Conservation (phyloP, 768 basidiomycete genomes). For the Suillus occidentalis region DNA sequence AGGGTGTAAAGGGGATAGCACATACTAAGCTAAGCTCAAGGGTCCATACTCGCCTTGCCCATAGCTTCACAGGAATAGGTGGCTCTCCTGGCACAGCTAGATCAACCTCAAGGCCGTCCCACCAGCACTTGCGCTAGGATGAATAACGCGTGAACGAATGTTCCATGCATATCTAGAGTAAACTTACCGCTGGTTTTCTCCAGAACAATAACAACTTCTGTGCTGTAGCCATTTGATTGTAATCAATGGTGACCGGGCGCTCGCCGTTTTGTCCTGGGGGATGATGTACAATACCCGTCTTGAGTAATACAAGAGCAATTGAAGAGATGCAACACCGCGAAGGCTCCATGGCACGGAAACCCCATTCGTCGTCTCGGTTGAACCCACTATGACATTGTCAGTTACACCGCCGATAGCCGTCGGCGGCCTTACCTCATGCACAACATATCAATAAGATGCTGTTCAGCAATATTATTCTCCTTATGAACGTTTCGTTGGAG, state of each 20-base stretch:
- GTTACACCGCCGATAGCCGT: slow-evolving; percentile 8
- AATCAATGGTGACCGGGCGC: slow-evolving; percentile 79
- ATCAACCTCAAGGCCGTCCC: slow-evolving; percentile 95
- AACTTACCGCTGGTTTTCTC: slow-evolving; percentile 97
- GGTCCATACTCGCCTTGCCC: slow-evolving; percentile 98
- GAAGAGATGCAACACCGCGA: slow-evolving; percentile 97
- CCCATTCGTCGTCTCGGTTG: slow-evolving; percentile 97
- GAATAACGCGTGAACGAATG: neutral
- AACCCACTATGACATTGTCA: slow-evolving; percentile 63
- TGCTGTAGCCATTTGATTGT: slow-evolving; percentile 93
- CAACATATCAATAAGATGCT: slow-evolving; percentile 99
- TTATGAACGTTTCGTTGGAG: slow-evolving; percentile 98
- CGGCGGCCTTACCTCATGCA: slow-evolving; percentile 83
- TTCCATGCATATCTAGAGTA: neutral
- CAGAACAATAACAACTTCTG: slow-evolving; percentile 97
- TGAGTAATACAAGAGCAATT: slow-evolving; percentile 94
- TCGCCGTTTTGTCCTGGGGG: slow-evolving; percentile 51
- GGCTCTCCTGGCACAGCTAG: slow-evolving; percentile 58
- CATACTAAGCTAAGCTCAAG: slow-evolving; percentile 90
- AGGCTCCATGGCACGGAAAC: slow-evolving; percentile 93
- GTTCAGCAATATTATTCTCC: slow-evolving; percentile 98
- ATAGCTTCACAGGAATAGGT: slow-evolving; percentile 74
- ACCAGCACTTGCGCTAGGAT: slow-evolving; percentile 96
- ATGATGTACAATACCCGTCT: slow-evolving; percentile 91
- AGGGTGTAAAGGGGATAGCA: slow-evolving; percentile 9